Percentiles rank a stretch among this genome's conserved stretches.
These are phyloP conservation scores for Annulohypoxylon nitens DNA, from an alignment of 495 filamentous ascomycete genomes.

Conservation along the genomic window DNA sequence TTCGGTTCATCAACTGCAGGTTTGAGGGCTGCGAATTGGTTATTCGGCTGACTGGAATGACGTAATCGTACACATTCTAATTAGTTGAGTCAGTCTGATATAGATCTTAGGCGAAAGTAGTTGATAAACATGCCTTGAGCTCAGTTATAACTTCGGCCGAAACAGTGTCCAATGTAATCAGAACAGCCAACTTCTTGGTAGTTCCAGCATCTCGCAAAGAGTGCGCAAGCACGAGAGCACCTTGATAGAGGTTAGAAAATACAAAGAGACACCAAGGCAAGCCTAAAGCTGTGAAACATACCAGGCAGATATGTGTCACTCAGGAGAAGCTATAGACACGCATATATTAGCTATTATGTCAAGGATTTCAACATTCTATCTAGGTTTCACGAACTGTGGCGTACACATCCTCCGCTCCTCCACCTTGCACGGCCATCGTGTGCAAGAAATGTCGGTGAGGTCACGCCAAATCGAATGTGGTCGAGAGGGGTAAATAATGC, in stretches of 20 bases:
- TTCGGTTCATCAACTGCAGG: conserved; percentile 89
- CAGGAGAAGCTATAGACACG: conserved; percentile 77
- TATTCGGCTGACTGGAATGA: conserved; percentile 86
- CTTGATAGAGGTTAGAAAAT: conserved; percentile 61
- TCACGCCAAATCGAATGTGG: conserved; percentile 26
- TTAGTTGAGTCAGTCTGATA: conserved; percentile 20
- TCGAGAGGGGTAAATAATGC: conserved; percentile 31
- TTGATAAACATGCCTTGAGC: conserved; percentile 69
- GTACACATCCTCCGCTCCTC: conserved; percentile 64
- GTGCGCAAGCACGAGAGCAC: conserved; percentile 93
- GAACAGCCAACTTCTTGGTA: conserved; percentile 83
- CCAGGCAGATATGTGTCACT: conserved; percentile 93
- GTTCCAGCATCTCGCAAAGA: conserved; percentile 94
- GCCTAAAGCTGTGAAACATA: conserved; percentile 56
- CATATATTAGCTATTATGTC: conserved; percentile 48
- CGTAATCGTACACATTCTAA: conserved; percentile 86
- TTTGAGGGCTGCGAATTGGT: conserved; percentile 82
- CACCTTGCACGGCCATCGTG: conserved; percentile 56
- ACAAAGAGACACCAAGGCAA: conserved; percentile 32
- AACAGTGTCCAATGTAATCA: conserved; percentile 83
- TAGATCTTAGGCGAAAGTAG: conserved; percentile 8
- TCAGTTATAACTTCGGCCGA: conserved; percentile 78
- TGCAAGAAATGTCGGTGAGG: conserved; percentile 34
- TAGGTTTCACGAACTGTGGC: conserved; percentile 62
- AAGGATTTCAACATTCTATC: conserved; percentile 8